Evolutionary conservation across 1,284 basidiomycete species (phyloP), one percentile per base, ranked within the genome.

Genomic region (Omphalotus olearius): DNA sequence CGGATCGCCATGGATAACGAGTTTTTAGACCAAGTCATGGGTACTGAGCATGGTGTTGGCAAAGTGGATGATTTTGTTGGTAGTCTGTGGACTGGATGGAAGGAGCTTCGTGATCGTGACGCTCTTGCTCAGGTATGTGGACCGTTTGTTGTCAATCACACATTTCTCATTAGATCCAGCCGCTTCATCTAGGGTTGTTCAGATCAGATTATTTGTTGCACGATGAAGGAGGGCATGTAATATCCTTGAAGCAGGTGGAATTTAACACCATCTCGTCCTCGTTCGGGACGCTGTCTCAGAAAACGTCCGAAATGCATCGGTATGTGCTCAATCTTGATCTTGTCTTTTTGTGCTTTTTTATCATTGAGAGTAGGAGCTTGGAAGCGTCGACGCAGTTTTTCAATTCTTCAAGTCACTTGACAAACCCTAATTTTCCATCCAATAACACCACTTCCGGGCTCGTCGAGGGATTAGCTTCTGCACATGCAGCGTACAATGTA

Each of bases 231-330:
- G 66, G 69, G 20, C 69, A 73, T 6, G 58, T 69, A 0, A 59
- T 83, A 9, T 71, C 74, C 25, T 71, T 99, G 54, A 97, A 94
- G 66, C 96, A 99, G 71, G 96, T 99, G 48, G 97, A 99, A 67
- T 97, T 98, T 71, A 99, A 99, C 67, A 98, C 96, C 4, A 96
- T 98, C 59, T 93, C 94, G 0, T 83, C 88, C 0, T 93, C 92
- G 1, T 98, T 98, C 64, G 96, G 94, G 1, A 67, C 85, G 0
- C 73, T 98, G 13, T 92, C 90, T 2, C 80, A 93, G 54, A 79
- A 78, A 39, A 79, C 83, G 6, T 79, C 87, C 14, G 79, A 80
- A 20, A 68, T 98, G 63, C 96, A 98, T 68, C 75, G 82, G 91
- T 93, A 60, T 56, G 72, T 11, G 25, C 7, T 33, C 23, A 23